These are phyloP conservation scores for Neofusicoccum ribis DNA, from an alignment of 2,329 filamentous ascomycete genomes.

Conservation along the genomic window DNA sequence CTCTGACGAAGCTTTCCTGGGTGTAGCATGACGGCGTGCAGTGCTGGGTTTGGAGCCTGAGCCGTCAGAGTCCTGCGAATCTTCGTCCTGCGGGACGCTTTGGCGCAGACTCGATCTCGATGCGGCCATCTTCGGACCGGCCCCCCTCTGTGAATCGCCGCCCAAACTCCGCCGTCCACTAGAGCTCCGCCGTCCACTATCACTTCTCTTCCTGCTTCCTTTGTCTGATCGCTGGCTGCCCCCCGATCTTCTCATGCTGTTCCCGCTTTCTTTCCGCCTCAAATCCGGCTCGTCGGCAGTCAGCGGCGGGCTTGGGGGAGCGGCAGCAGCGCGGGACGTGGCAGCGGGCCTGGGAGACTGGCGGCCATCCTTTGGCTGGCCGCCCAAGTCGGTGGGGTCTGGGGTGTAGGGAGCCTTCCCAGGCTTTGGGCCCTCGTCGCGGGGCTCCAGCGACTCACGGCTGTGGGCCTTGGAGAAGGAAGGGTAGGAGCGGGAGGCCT, in stretches of 20 bases:
- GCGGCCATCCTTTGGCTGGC: conserved; percentile 31
- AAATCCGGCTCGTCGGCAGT: conserved; percentile 47
- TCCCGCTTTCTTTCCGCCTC: conserved; percentile 45
- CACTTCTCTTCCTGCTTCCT: conserved; percentile 35
- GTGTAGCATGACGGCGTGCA: conserved; percentile 29
- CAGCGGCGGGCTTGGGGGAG: conserved; percentile 51
- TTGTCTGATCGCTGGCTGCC: conserved; percentile 36
- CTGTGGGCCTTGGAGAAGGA: conserved; percentile 87
- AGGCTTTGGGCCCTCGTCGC: conserved; percentile 39
- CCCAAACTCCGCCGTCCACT: conserved; percentile 31
- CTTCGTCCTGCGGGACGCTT: conserved; percentile 36
- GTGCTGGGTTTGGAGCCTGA: conserved; percentile 43
- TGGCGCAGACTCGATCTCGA: conserved; percentile 47
- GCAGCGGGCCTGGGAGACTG: conserved; percentile 24
- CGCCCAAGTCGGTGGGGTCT: conserved; percentile 44
- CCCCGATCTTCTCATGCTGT: conserved; percentile 44
- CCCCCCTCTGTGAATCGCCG: conserved; percentile 37
- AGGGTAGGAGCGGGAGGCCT: conserved; percentile 64
- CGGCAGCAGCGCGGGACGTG: conserved; percentile 32
- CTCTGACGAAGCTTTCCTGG: neutral
- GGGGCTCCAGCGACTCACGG: conserved; percentile 75
- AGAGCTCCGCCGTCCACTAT: conserved; percentile 28
- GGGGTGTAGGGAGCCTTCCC: conserved; percentile 35
- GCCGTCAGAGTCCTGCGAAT: conserved; percentile 46
- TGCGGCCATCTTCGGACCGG: conserved; percentile 38